Evolutionary conservation across 257 asterid genomes (phyloP).

Genomic region (Petunia secreta): DNA sequence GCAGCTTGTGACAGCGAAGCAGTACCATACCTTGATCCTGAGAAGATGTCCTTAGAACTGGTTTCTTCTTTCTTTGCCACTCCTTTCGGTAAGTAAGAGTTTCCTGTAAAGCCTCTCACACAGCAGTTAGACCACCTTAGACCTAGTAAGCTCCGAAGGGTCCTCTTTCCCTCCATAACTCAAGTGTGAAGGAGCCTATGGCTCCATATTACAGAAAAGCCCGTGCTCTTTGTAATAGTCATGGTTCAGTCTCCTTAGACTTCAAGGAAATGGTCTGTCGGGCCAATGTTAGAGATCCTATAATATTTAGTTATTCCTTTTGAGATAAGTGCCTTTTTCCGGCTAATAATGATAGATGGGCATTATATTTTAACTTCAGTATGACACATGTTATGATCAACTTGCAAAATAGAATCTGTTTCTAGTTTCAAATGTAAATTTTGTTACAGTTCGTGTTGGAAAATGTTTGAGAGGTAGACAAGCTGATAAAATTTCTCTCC

Average conservation of each 20-base stretch:
- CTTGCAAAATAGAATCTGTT: not conserved
- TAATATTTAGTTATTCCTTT: constrained; percentile 8
- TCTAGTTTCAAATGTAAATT: not conserved
- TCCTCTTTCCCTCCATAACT: constrained; percentile 9
- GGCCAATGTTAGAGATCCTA: not conserved
- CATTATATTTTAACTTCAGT: not conserved
- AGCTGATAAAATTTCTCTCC: constrained; percentile 8
- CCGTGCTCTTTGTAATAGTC: not conserved
- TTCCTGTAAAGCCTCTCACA: not conserved
- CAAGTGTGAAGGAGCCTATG: not conserved
- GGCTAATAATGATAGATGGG: not conserved
- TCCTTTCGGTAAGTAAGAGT: not conserved
- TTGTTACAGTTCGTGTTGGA: not conserved
- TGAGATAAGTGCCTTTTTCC: not conserved
- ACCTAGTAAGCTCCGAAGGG: not conserved
- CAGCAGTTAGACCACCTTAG: not conserved
- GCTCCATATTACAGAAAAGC: not conserved
- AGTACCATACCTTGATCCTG: not conserved
- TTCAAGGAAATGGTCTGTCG: not conserved
- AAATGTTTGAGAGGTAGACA: not conserved
- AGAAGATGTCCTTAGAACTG: constrained; percentile 5
- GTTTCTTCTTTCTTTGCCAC: not conserved
- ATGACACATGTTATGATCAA: not conserved
- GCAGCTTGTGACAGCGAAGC: not conserved
- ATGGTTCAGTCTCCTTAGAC: constrained; percentile 12